phyloP scores from a whole-genome alignment of 768 basidiomycete species.

The Mrakia gelida region DNA sequence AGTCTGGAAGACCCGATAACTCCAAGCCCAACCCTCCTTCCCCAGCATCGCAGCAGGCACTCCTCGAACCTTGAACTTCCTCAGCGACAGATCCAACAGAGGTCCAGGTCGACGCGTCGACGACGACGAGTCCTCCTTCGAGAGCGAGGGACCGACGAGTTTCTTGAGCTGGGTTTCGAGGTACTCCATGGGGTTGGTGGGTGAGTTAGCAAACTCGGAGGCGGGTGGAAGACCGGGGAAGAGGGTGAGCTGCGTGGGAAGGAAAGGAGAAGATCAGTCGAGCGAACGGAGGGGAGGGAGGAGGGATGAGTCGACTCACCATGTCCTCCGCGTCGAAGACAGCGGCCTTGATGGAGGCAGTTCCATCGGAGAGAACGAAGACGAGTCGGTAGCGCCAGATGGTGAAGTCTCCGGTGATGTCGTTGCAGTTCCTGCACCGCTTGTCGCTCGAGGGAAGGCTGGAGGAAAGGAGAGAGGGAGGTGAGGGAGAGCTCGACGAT shows the following conservation, averaged over 20 bases:
- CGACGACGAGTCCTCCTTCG: background rate
- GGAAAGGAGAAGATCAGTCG: background rate
- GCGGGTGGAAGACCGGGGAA: constrained; percentile 2
- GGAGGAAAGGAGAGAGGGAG: background rate
- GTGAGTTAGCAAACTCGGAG: background rate
- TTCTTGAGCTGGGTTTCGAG: background rate
- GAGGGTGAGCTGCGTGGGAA: background rate
- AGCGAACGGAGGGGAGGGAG: background rate
- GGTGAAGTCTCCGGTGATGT: constrained; percentile 4
- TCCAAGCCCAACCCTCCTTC: background rate
- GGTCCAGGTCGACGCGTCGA: background rate
- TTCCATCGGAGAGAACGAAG: background rate
- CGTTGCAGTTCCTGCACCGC: constrained; percentile 7
- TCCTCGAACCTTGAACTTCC: constrained; percentile 7
- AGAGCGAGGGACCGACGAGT: background rate
- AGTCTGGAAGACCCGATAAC: constrained; percentile 5
- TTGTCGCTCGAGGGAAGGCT: background rate
- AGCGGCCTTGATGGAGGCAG: background rate
- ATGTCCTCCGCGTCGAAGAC: constrained; percentile 3
- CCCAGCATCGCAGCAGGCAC: background rate
- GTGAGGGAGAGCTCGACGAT: too few species aligned
- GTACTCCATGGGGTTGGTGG: background rate
- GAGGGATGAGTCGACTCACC: background rate
- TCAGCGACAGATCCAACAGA: background rate
- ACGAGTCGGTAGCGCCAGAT: constrained; percentile 4